Conservation (phyloP, 2,329 filamentous ascomycete genomes). For the Pyricularia sp. region DNA sequence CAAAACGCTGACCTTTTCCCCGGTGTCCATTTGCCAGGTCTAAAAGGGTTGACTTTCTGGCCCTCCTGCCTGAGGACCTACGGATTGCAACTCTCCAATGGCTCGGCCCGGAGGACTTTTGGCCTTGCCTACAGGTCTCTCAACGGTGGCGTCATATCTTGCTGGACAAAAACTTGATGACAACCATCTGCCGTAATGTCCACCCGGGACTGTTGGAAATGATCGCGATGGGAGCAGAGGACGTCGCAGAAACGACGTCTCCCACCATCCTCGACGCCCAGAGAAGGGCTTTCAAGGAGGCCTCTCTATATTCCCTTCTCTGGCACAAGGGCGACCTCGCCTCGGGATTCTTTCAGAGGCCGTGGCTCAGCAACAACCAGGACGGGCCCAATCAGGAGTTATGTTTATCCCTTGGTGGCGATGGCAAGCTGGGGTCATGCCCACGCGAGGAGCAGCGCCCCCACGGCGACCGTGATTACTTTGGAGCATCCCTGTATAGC, state of each 20-base stretch:
- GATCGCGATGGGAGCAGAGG: not conserved
- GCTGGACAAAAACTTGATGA: constrained; percentile 4
- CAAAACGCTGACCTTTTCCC: too few species aligned
- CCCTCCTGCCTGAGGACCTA: constrained; percentile 12
- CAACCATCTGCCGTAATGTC: not conserved
- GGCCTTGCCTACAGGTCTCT: constrained; percentile 11
- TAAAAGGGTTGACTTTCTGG: constrained; percentile 9
- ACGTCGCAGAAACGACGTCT: not conserved
- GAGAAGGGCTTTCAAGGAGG: not conserved
- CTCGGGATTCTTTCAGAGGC: not conserved
- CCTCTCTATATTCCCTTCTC: not conserved
- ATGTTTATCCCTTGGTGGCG: not conserved
- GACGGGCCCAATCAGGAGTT: not conserved
- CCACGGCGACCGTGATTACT: too few species aligned
- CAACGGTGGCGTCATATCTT: constrained; percentile 8
- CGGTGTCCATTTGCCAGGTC: not conserved
- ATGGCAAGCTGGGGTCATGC: not conserved
- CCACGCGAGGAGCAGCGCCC: not conserved
- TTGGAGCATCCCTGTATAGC: not conserved
- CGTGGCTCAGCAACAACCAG: not conserved
- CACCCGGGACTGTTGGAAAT: not conserved
- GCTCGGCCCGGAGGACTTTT: constrained; percentile 10
- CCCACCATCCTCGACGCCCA: not conserved
- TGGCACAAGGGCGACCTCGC: not conserved
- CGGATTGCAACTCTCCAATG: constrained; percentile 9